phyloP scores from a whole-genome alignment of 169 alveolate genomes.

The Cryptosporidium muris region DNA sequence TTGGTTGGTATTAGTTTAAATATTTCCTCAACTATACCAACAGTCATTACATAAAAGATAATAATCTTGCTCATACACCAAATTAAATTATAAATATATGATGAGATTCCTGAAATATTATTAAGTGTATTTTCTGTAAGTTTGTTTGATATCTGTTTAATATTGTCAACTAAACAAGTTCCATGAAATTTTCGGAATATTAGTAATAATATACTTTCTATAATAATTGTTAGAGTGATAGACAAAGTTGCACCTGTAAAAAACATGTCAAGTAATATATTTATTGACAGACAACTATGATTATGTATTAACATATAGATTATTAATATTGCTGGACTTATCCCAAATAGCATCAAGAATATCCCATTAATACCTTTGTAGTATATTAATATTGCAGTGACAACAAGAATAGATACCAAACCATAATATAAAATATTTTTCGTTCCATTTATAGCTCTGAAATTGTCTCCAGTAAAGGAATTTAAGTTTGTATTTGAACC shows the following conservation, averaged over 20 bases:
- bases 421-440: neutral
- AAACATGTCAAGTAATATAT: constrained; percentile 15
- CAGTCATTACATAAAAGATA: constrained; percentile 7
- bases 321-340: constrained; percentile 16
- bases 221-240: neutral
- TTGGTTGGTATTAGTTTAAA: constrained; percentile 15
- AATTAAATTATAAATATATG: neutral
- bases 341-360: neutral
- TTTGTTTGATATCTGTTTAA: neutral
- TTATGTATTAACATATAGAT: neutral
- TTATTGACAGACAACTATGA: neutral
- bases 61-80: neutral
- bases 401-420: neutral
- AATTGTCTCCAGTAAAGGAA: too few relatives aligned
- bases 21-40: constrained; percentile 46
- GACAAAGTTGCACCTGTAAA: constrained; percentile 52
- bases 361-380: constrained; percentile 7
- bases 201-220: constrained; percentile 19
- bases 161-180: neutral
- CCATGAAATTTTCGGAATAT: neutral
- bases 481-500: too few relatives aligned
- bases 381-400: neutral
- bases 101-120: constrained; percentile 3
- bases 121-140: neutral
- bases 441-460: too few relatives aligned